A percentile compares a stretch with the other conserved stretches of the same genome.
These are phyloP conservation scores for Chlorociboria aeruginascens DNA, from an alignment of 495 filamentous ascomycete genomes.

Conservation along the genomic window DNA sequence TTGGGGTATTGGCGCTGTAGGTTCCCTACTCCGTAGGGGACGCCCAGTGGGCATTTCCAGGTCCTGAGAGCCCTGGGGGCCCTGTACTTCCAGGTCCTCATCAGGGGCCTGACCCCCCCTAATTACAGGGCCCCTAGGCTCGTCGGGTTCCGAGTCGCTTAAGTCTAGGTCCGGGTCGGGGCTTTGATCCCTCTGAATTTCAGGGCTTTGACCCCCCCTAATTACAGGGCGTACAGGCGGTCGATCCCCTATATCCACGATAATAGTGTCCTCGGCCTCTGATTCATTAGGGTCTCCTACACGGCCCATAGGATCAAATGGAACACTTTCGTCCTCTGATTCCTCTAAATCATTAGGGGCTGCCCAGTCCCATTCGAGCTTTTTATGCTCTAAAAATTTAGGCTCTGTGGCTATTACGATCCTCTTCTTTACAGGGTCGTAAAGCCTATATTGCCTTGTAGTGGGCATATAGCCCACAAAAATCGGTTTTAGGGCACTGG, in stretches of 20 bases:
- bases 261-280: not conserved
- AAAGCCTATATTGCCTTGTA: not conserved
- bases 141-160: no score
- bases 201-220: no score
- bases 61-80: not conserved
- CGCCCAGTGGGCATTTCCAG: not conserved
- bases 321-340: not conserved
- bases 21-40: not conserved
- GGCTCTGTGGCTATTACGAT: constrained; percentile 1
- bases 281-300: not conserved
- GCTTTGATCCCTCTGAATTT: not conserved
- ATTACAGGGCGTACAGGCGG: no score
- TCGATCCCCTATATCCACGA: no score
- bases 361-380: not conserved
- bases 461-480: no score
- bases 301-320: not conserved
- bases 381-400: not conserved
- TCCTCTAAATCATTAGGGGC: not conserved
- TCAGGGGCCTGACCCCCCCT: no score
- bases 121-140: no score
- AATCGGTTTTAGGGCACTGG: not conserved
- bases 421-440: not conserved
- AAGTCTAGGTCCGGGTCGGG: not conserved
- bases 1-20: not conserved
- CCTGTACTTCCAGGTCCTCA: no score